phyloP scores from a whole-genome alignment of 2,329 filamentous ascomycete genomes.

The Apiospora saccharicola region DNA sequence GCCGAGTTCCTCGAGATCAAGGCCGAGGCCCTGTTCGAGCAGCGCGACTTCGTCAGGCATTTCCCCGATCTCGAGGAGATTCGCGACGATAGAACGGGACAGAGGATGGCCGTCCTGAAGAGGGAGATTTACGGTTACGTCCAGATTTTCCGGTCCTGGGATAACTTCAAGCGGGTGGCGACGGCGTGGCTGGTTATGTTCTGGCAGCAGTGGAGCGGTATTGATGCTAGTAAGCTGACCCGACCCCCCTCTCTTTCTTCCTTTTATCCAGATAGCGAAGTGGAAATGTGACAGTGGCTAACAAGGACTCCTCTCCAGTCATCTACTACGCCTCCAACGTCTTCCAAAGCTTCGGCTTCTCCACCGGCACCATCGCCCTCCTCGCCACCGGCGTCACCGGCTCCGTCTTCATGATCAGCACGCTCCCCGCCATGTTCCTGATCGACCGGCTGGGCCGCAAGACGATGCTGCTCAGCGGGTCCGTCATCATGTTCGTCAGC shows the following conservation, averaged over 20 bases:
- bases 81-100: slow-evolving; percentile 48
- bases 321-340: slow-evolving; percentile 57
- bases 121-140: slow-evolving; percentile 57
- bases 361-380: slow-evolving; percentile 27
- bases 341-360: slow-evolving; percentile 41
- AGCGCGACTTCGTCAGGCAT: slow-evolving; percentile 46
- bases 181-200: slow-evolving; percentile 62
- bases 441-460: slow-evolving; percentile 57
- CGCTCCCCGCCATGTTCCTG: slow-evolving; percentile 53
- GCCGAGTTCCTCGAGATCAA: slow-evolving; percentile 59
- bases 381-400: slow-evolving; percentile 29
- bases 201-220: slow-evolving; percentile 56
- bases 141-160: slow-evolving; percentile 55
- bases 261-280: not conserved
- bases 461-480: slow-evolving; percentile 53
- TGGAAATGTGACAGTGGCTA: not conserved
- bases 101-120: slow-evolving; percentile 45
- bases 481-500: slow-evolving; percentile 52
- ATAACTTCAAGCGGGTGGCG: slow-evolving; percentile 53
- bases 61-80: slow-evolving; percentile 28
- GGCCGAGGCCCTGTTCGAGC: slow-evolving; percentile 61
- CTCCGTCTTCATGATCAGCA: slow-evolving; percentile 46
- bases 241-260: not conserved
- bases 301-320: slow-evolving; percentile 36
- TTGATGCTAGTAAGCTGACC: slow-evolving; percentile 27